Evolutionary conservation across 805 yeast genomes (phyloP).

Genomic region (Candida loeiensis): DNA sequence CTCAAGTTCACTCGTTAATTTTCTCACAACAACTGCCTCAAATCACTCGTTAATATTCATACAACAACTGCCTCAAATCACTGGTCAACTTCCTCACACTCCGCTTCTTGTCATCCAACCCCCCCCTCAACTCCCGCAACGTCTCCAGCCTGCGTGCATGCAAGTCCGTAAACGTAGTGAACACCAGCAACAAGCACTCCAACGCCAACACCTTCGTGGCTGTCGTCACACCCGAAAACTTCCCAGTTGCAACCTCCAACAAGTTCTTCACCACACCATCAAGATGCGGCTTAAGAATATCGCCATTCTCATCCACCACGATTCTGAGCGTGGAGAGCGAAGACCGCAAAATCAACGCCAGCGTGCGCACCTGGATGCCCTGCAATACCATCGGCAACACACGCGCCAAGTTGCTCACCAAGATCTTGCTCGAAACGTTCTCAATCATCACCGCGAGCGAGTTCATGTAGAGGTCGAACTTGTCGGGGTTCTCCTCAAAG

Average conservation of each 20-base stretch:
- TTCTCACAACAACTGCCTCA: neutral
- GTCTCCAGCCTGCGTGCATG: constrained; percentile 51
- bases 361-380: constrained; percentile 45
- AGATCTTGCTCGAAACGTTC: constrained; percentile 58
- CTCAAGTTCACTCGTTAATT: neutral
- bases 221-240: constrained; percentile 33
- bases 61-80: constrained; percentile 75
- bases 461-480: constrained; percentile 49
- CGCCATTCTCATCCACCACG: constrained; percentile 51
- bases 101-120: constrained; percentile 73
- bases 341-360: constrained; percentile 47
- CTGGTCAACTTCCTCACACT: constrained; percentile 71
- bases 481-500: constrained; percentile 19
- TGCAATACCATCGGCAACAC: constrained; percentile 72
- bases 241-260: constrained; percentile 31
- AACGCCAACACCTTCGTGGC: constrained; percentile 56
- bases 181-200: constrained; percentile 47
- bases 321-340: constrained; percentile 58
- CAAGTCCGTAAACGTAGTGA: constrained; percentile 29
- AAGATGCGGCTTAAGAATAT: constrained; percentile 51
- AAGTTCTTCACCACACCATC: constrained; percentile 52
- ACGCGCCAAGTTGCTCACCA: constrained; percentile 58
- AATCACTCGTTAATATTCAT: constrained; percentile 33
- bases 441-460: constrained; percentile 67
- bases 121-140: constrained; percentile 44